A percentile compares a stretch with the other conserved stretches of the same genome.
Conservation (phyloP, 2,329 filamentous ascomycete genomes). For the Calonectria pteridis region DNA sequence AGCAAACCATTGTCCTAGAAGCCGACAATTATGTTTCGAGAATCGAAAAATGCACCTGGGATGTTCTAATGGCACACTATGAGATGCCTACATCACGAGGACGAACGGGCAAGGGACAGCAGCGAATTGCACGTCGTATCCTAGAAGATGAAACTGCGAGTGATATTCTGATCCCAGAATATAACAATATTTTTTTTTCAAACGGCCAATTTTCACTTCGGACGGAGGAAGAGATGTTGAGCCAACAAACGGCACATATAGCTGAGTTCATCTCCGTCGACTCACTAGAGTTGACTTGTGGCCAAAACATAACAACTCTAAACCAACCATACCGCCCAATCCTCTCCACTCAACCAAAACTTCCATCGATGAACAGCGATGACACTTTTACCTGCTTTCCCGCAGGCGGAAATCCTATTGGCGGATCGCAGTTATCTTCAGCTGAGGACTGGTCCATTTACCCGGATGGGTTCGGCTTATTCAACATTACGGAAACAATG, state of each 20-base stretch:
- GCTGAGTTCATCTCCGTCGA: not conserved
- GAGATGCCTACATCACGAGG: conserved; percentile 26
- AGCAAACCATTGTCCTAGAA: not conserved
- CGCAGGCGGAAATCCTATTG: no score
- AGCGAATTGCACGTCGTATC: not conserved
- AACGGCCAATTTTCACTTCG: not conserved
- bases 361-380: not conserved
- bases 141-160: not conserved
- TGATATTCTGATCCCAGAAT: not conserved
- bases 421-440: not conserved
- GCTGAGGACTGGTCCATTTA: not conserved
- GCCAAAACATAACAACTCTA: not conserved
- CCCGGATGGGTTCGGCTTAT: not conserved
- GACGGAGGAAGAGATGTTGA: not conserved
- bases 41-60: conserved; percentile 40
- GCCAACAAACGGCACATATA: not conserved
- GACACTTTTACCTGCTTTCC: no score
- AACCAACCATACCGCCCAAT: not conserved
- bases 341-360: not conserved
- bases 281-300: not conserved
- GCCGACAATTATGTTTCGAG: not conserved
- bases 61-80: conserved; percentile 38
- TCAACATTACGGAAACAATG: not conserved
- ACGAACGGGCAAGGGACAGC: not conserved
- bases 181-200: not conserved